Conservation (phyloP, 2,329 filamentous ascomycete species). For the Tricladium varicosporioides region DNA sequence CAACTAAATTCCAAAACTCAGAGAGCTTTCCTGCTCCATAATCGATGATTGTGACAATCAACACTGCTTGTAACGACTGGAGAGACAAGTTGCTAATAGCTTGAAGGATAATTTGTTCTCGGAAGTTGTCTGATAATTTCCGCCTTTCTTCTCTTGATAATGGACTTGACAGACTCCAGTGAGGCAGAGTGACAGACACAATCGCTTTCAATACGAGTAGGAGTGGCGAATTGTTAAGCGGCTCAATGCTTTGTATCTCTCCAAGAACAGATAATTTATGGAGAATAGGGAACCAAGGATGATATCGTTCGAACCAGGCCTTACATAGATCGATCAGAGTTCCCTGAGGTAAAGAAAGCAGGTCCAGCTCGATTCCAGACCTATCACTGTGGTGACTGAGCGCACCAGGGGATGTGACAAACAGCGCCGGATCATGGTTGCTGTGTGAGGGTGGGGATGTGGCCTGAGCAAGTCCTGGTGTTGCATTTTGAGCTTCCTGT, state of each 20-base stretch:
- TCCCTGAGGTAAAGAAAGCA: slow-evolving; percentile 15
- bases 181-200: slow-evolving; percentile 30
- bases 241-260: slow-evolving; percentile 3
- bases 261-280: slow-evolving; percentile 16
- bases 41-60: slow-evolving; percentile 33
- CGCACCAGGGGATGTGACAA: slow-evolving; percentile 1
- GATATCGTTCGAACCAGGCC: slow-evolving; percentile 37
- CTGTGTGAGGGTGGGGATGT: not conserved
- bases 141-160: slow-evolving; percentile 26
- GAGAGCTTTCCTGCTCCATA: slow-evolving; percentile 33
- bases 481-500: not conserved
- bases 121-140: slow-evolving; percentile 26
- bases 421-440: not conserved
- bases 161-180: slow-evolving; percentile 26
- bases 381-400: slow-evolving; percentile 4
- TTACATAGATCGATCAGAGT: slow-evolving; percentile 26
- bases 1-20: slow-evolving; percentile 36
- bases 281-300: slow-evolving; percentile 38
- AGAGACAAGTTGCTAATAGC: slow-evolving; percentile 31
- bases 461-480: not conserved
- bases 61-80: slow-evolving; percentile 33
- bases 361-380: slow-evolving; percentile 4
- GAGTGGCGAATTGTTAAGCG: slow-evolving; percentile 19
- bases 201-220: slow-evolving; percentile 33
- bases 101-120: slow-evolving; percentile 30